Conservation (phyloP, 352 stramenopile species). For the Nothophytophthora sp. region DNA sequence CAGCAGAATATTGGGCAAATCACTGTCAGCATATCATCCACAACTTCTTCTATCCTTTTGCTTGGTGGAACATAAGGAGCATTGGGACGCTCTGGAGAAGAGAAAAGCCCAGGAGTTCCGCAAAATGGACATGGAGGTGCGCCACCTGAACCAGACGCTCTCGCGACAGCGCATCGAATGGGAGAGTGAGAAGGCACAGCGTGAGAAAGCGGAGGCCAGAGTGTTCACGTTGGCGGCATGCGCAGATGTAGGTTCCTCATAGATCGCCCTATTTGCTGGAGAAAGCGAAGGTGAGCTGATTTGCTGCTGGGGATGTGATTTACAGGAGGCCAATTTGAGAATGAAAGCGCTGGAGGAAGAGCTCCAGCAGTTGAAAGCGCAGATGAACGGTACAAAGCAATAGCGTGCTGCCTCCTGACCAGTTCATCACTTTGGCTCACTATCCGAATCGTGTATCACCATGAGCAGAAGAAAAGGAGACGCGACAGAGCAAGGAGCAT, state of each 20-base stretch:
- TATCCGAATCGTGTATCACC: neutral
- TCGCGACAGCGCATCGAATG: conserved; percentile 46
- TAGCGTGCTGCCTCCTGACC: neutral
- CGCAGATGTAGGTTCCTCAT: conserved; percentile 35
- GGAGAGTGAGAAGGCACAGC: conserved; percentile 45
- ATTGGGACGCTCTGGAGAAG: conserved; percentile 21
- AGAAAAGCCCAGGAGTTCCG: conserved; percentile 48
- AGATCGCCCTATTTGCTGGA: neutral
- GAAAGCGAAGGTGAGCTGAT: neutral
- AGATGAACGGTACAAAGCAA: conserved; percentile 33
- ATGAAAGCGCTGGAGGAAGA: conserved; percentile 38
- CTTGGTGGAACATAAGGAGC: too few species aligned
- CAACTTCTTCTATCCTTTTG: too few species aligned
- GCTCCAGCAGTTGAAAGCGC: conserved; percentile 24
- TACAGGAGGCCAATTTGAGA: conserved; percentile 41
- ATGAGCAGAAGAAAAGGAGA: conserved; percentile 20
- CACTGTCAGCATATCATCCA: neutral
- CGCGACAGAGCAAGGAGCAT: conserved; percentile 20
- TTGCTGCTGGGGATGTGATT: neutral
- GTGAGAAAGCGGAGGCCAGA: conserved; percentile 42
- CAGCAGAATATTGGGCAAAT: neutral
- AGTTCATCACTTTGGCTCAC: neutral
- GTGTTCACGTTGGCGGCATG: conserved; percentile 32
- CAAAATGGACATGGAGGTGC: conserved; percentile 53
- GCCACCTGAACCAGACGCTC: conserved; percentile 41